Percentiles rank a stretch among this genome's conserved stretches.
These are phyloP conservation scores for Dalechampia spathulata DNA, from an alignment of 441 rosid genomes.

Conservation along the genomic window DNA sequence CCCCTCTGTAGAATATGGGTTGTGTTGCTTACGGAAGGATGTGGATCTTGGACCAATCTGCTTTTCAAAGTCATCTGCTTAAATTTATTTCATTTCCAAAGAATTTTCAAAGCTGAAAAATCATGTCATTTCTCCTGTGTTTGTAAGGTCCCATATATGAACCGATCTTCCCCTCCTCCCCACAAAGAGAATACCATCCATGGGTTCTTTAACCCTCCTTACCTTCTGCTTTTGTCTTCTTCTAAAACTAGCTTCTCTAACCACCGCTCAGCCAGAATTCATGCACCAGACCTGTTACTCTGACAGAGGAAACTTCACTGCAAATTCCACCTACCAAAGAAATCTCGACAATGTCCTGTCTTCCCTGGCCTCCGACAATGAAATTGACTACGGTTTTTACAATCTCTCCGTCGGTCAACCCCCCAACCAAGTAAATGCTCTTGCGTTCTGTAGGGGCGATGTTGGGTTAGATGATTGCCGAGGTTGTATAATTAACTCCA, in stretches of 20 bases:
- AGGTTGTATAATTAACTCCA: neutral
- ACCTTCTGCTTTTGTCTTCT: neutral
- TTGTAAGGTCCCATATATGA: too few relatives aligned
- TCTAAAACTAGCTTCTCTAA: neutral
- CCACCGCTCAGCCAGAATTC: neutral
- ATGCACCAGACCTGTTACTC: neutral
- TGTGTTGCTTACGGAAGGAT: too few relatives aligned
- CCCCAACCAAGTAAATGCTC: constrained; percentile 4
- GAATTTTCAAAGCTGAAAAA: too few relatives aligned
- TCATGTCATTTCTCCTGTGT: too few relatives aligned
- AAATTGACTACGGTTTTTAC: constrained; percentile 11
- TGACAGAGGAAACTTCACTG: neutral
- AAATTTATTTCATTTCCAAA: too few relatives aligned
- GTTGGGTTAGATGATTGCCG: neutral
- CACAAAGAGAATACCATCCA: too few relatives aligned
- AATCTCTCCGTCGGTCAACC: constrained; percentile 11
- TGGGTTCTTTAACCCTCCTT: neutral
- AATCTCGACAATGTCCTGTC: constrained; percentile 2
- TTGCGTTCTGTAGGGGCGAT: constrained; percentile 22
- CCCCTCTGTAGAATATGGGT: too few relatives aligned
- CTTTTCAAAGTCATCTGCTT: too few relatives aligned
- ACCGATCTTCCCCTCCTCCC: too few relatives aligned
- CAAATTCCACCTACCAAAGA: neutral
- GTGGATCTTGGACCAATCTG: too few relatives aligned
- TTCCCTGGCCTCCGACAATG: constrained; percentile 1